Evolutionary conservation across 2,329 filamentous ascomycete species (phyloP), one percentile per base, ranked within the genome.

Genomic region (Claviceps sp.): DNA sequence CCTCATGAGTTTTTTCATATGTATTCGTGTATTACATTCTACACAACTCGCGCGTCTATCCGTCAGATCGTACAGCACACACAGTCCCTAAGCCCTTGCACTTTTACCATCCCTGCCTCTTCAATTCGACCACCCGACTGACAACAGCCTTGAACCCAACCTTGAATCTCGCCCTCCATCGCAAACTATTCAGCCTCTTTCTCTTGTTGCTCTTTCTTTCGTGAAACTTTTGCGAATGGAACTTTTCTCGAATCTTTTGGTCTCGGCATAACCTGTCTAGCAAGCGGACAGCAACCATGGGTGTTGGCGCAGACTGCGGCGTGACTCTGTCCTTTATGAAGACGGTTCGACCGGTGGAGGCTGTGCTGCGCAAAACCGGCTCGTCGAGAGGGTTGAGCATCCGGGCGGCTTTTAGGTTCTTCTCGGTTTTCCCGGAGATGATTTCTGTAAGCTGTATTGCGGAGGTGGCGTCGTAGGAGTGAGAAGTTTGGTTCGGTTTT

Each of bases 201-300:
- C 83, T 76, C 77, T 86, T 89, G 61, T 88, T 61, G 2, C 87
- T 88, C 0, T 77, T 76, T 47, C 88, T 72, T 73, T 93, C 87
- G 66, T 94, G 84, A 61, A 81, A 87, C 56, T 74, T 72, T 68
- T 93, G 87, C 56, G 60, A 65, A 20, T 67, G 64, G 50, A 72
- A 72, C 59, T 88, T 81, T 2, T 48, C 53, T 57, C 67, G 72
- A 49, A 93, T 70, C 44, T 67, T 72, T 62, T 91, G 89, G 60
- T 64, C 60, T 5, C 58, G 56, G 36, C 70, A 62, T 49, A 72
- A 60, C 41, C 60, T 59, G 42, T 69, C 62, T 4, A 79, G 64
- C 5, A 72, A 53, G 37, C 62, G 60, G 41, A 82, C 65, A 0
- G 74, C 72, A 7, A 67, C 59, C n/a, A 68, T 66, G 4, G 72